A percentile compares a stretch with the other conserved stretches of the same genome.
phyloP scores from a whole-genome alignment of 352 stramenopile species.

The Phytophthora idaei region DNA sequence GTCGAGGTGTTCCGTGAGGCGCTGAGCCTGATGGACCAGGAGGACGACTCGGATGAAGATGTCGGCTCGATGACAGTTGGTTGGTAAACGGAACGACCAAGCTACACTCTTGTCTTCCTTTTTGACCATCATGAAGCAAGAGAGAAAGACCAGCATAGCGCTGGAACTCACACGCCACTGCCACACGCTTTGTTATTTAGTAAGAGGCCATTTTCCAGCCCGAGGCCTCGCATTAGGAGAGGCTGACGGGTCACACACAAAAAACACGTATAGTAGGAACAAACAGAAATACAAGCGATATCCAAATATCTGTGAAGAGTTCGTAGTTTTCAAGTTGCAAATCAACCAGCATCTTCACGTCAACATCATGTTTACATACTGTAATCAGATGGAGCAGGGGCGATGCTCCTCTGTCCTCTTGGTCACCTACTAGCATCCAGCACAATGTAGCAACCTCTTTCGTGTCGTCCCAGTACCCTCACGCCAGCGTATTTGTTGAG shows the following conservation, averaged over 20 bases:
- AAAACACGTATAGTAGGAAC: constrained; percentile 41
- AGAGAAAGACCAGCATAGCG: constrained; percentile 28
- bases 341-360: constrained; percentile 6
- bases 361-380: constrained; percentile 12
- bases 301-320: constrained; percentile 8
- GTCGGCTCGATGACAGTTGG: constrained; percentile 81
- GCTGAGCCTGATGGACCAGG: constrained; percentile 67
- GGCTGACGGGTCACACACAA: constrained; percentile 17
- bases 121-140: constrained; percentile 9
- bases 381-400: not conserved
- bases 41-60: constrained; percentile 78
- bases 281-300: constrained; percentile 35
- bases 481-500: constrained; percentile 47
- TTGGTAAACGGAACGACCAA: constrained; percentile 44
- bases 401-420: constrained; percentile 8
- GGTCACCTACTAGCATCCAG: constrained; percentile 2
- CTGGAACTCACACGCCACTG: constrained; percentile 22
- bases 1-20: constrained; percentile 81
- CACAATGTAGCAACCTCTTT: constrained; percentile 5
- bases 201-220: constrained; percentile 31
- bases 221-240: constrained; percentile 15
- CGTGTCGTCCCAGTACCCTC: constrained; percentile 32
- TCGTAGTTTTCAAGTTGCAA: not conserved
- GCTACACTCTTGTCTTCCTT: constrained; percentile 9
- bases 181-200: constrained; percentile 47